Evolutionary conservation across 352 stramenopile genomes (phyloP).

Genomic region (Albugo laibachii): DNA sequence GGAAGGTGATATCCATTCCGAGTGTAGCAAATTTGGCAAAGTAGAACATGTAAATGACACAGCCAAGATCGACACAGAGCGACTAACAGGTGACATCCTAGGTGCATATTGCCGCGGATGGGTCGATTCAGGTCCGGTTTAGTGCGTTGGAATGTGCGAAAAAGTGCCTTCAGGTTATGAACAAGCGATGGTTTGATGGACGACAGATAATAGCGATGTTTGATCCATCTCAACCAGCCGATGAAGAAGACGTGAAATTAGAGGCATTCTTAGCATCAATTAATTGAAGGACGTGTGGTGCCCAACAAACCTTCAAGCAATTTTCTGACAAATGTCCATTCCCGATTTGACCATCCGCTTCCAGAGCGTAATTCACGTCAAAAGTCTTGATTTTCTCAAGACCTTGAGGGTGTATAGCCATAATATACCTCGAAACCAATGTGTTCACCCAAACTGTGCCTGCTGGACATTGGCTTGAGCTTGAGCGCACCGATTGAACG

Average conservation of each 20-base stretch:
- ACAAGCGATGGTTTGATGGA: conserved; percentile 60
- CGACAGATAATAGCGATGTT: conserved; percentile 39
- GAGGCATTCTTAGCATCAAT: conserved; percentile 62
- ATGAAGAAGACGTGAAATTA: conserved; percentile 45
- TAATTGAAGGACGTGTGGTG: conserved; percentile 9
- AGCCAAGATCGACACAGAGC: neutral
- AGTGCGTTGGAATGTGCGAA: conserved; percentile 24
- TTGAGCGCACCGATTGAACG: too few species aligned
- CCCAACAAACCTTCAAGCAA: too few species aligned
- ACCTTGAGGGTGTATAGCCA: too few species aligned
- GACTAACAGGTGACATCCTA: conserved; percentile 2
- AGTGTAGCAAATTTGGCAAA: conserved; percentile 44
- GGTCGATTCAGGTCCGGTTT: conserved; percentile 45
- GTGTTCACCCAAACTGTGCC: too few species aligned
- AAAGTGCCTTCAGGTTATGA: conserved; percentile 54
- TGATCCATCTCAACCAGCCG: conserved; percentile 24
- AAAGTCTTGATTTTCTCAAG: too few species aligned
- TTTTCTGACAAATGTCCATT: too few species aligned
- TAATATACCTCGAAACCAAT: too few species aligned
- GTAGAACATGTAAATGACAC: conserved; percentile 23
- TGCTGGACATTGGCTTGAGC: too few species aligned
- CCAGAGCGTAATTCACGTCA: too few species aligned
- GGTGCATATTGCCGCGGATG: conserved; percentile 41
- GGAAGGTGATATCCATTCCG: conserved; percentile 54
- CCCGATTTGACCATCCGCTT: too few species aligned